Conservation (phyloP, 164 flowering plant species). For the Dillenia suffruticosa region DNA sequence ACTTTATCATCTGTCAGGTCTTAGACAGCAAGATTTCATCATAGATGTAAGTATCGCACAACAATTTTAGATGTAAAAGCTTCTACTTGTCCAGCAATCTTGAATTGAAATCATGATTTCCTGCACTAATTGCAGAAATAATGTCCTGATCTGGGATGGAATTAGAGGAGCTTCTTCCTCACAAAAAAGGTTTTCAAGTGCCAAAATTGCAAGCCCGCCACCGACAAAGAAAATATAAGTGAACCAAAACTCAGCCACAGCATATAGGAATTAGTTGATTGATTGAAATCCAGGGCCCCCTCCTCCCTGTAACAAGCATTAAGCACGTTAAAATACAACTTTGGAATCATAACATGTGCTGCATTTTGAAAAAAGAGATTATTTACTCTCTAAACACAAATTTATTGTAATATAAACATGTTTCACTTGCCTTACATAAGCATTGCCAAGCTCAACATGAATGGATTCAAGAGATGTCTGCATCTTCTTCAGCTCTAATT, state of each 20-base stretch:
- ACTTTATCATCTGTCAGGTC: too few relatives aligned
- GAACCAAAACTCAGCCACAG: slow-evolving; percentile 58
- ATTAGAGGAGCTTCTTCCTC: slow-evolving; percentile 74
- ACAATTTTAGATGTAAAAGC: too few relatives aligned
- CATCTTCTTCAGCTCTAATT: slow-evolving; percentile 55
- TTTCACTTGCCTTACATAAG: slow-evolving; percentile 46
- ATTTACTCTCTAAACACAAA: not conserved
- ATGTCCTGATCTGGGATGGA: not conserved
- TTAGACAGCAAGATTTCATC: too few relatives aligned
- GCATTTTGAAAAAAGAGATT: not conserved
- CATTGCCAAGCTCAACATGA: slow-evolving; percentile 65
- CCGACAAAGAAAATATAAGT: slow-evolving; percentile 51
- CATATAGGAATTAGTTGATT: slow-evolving; percentile 58
- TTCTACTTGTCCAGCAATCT: too few relatives aligned
- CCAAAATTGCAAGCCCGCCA: slow-evolving; percentile 76
- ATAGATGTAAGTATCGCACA: too few relatives aligned
- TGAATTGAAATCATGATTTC: too few relatives aligned
- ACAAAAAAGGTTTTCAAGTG: slow-evolving; percentile 79
- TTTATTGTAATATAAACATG: not conserved
- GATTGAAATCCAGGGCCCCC: slow-evolving; percentile 69
- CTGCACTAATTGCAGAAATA: too few relatives aligned
- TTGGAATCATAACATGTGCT: not conserved
- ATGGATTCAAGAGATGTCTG: slow-evolving; percentile 43
- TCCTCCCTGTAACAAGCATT: slow-evolving; percentile 48
- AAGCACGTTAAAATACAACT: not conserved